A percentile compares a stretch with the other conserved stretches of the same genome.
Conservation (phyloP, 306 rosid species). For the Malus asiatica region DNA sequence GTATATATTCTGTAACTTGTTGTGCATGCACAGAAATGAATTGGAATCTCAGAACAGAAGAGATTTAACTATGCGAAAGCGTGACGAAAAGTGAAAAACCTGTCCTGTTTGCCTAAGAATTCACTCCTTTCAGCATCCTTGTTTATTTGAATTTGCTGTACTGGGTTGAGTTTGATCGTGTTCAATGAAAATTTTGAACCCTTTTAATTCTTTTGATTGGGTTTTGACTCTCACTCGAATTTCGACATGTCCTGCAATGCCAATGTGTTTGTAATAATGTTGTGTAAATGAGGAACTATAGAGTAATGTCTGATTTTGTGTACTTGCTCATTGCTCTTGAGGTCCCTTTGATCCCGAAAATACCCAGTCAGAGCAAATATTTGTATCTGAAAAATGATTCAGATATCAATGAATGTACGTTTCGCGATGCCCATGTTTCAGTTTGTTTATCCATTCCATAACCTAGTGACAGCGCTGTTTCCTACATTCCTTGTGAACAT, state of each 20-base stretch:
- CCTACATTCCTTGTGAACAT: conserved; percentile 11
- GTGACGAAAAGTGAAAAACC: conserved; percentile 15
- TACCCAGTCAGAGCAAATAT: conserved; percentile 14
- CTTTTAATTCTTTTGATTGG: neutral
- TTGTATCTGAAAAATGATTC: conserved; percentile 3
- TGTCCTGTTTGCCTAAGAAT: conserved; percentile 27
- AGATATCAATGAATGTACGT: conserved; percentile 1
- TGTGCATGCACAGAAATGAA: conserved; percentile 11
- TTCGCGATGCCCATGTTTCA: neutral
- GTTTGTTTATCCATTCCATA: conserved; percentile 2
- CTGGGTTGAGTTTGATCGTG: conserved; percentile 34
- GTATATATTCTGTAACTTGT: conserved; percentile 17
- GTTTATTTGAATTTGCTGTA: conserved; percentile 18
- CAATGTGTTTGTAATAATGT: conserved; percentile 18
- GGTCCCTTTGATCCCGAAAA: conserved; percentile 16
- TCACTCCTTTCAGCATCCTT: conserved; percentile 20
- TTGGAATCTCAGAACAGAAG: conserved; percentile 23
- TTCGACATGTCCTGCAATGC: conserved; percentile 25
- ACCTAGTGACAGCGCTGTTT: conserved; percentile 12
- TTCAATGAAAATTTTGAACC: conserved; percentile 3
- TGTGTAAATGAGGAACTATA: conserved; percentile 10
- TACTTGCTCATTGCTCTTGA: conserved; percentile 15
- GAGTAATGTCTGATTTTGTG: conserved; percentile 19
- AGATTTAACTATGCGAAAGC: conserved; percentile 14
- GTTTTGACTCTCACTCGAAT: conserved; percentile 31